These are phyloP conservation scores for Pelargonium australe DNA, from an alignment of 441 rosid species.

Conservation along the genomic window DNA sequence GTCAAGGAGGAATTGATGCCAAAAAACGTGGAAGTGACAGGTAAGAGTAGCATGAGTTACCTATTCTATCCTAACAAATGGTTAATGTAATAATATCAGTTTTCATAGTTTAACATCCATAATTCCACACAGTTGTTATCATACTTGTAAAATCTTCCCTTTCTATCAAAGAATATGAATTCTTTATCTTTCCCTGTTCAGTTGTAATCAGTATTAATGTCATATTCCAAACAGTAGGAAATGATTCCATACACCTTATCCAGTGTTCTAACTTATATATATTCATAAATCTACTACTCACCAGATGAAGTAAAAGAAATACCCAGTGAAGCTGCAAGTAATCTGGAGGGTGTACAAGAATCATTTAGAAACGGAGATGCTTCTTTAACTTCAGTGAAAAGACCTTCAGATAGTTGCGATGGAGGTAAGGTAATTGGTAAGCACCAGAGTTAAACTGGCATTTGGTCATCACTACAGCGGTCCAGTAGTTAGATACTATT, in stretches of 20 bases:
- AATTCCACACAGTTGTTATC: too few species aligned
- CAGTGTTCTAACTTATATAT: not conserved
- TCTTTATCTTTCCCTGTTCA: not conserved
- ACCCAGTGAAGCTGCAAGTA: constrained; percentile 18
- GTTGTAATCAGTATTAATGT: not conserved
- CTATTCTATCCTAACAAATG: not conserved
- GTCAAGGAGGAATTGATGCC: constrained; percentile 17
- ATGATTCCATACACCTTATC: not conserved
- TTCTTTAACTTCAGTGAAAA: constrained; percentile 34
- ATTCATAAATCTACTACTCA: constrained; percentile 5
- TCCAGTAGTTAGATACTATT: constrained; percentile 11
- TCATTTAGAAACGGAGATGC: constrained; percentile 24
- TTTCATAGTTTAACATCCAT: not conserved
- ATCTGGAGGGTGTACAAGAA: constrained; percentile 21
- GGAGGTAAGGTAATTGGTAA: constrained; percentile 39
- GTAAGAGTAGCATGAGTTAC: constrained; percentile 23
- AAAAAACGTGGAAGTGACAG: constrained; percentile 18
- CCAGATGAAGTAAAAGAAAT: constrained; percentile 30
- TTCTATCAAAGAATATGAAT: too few species aligned
- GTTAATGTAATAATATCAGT: not conserved
- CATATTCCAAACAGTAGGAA: not conserved
- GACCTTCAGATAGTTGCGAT: constrained; percentile 36
- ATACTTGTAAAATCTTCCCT: too few species aligned
- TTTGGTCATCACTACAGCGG: constrained; percentile 7
- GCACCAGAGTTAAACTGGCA: constrained; percentile 8